phyloP scores from a whole-genome alignment of 2,329 filamentous ascomycete genomes.

The Pyrenochaeta sp. region DNA sequence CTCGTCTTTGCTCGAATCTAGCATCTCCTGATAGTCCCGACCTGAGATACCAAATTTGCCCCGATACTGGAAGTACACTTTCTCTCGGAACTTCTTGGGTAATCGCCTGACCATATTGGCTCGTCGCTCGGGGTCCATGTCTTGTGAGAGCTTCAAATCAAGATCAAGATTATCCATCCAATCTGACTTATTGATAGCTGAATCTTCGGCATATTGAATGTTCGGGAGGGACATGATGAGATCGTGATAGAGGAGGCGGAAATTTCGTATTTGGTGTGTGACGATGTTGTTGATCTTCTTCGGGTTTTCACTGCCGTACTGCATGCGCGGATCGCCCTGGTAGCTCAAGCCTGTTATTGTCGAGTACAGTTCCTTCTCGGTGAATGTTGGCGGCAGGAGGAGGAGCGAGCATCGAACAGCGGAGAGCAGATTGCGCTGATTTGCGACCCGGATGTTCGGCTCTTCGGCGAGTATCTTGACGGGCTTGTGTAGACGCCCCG shows the following conservation, averaged over 20 bases:
- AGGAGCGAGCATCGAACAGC: constrained; percentile 90
- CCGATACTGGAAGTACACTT: constrained; percentile 94
- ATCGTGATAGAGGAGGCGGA: constrained; percentile 88
- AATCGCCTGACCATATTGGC: constrained; percentile 96
- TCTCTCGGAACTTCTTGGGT: constrained; percentile 84
- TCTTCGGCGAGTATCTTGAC: constrained; percentile 98
- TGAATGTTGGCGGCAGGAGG: constrained; percentile 83
- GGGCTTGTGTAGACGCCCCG: constrained; percentile 93
- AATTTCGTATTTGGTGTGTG: constrained; percentile 86
- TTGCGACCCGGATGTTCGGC: constrained; percentile 87
- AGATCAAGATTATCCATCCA: constrained; percentile 67
- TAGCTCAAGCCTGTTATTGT: constrained; percentile 95
- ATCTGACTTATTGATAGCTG: constrained; percentile 61
- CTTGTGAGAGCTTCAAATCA: constrained; percentile 78
- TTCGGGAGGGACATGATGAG: constrained; percentile 92
- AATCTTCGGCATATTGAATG: constrained; percentile 75
- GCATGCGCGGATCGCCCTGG: constrained; percentile 95
- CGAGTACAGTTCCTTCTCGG: constrained; percentile 85
- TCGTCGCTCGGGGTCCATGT: constrained; percentile 90
- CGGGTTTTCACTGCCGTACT: constrained; percentile 86
- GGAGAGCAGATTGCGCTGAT: constrained; percentile 94
- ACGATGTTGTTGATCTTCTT: constrained; percentile 96
- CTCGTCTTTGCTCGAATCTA: constrained; percentile 77
- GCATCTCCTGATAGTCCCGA: constrained; percentile 84
- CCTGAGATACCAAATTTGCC: constrained; percentile 86